Base-by-base conservation (phyloP, 2,329 filamentous ascomycete genomes). In the Gliomastix tumulicola region DNA sequence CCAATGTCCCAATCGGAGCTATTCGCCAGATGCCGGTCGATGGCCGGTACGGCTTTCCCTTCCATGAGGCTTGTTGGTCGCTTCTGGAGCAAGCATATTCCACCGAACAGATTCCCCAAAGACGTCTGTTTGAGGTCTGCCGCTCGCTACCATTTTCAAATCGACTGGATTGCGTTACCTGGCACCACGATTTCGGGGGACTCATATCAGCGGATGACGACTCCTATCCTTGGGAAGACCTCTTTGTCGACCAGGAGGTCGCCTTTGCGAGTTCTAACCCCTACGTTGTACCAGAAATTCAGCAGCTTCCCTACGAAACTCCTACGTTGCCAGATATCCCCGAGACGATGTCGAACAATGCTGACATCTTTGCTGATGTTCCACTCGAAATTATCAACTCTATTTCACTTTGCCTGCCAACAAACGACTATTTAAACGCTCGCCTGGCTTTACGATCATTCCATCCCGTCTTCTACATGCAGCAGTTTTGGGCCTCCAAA, bases 41-140 rank as follows among this genome's bases (percentile, higher is more conserved):
- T 36, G 38, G 41, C 18, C 37, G 38, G 13, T 30, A 40, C 20
- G 39, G 41, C 19, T 44, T 39, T 39, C 36, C 39, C n/a, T 39
- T 41, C 36, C 39, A 44, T 39, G 39, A 34, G 25, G 39, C 39
- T 25, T 44, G 39, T 32, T 44, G 34, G 41, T 32, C 25, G 13
- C 33, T 41, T 32, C 36, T 44, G n/a, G 41, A 43, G 32, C 19
- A 35, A 21, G 35, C 27, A 19, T 27, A 33, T 36, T 35, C 31
- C 16, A 32, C 38, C 10, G 23, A 21, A 21, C 21, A 21, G 20
- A 32, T 43, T 21, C 41, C 41, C 16, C 20, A n/a, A 1, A 37
- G 38, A 23, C 35, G 32, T 34, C 38, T 43, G 19, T 36, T 36
- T 21, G 35, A 41, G 3, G 28, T 41, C 21, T 43, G 35, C 30